A percentile compares a stretch with the other conserved stretches of the same genome.
phyloP scores from a whole-genome alignment of 2,329 filamentous ascomycete species.

The Emergomyces pasteurianus region DNA sequence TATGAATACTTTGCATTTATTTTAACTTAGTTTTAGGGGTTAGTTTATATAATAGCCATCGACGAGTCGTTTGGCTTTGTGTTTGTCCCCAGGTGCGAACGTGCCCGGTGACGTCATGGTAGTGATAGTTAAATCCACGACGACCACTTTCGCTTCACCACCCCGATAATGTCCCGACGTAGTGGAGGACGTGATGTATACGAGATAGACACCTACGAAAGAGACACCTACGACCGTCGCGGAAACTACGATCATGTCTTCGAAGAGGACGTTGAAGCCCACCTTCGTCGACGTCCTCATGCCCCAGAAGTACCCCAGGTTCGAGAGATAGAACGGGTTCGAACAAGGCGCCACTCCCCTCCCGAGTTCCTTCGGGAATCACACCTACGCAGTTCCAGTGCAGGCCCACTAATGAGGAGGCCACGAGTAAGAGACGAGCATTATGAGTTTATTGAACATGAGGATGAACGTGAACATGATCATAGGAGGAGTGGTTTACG shows the following conservation, averaged over 20 bases:
- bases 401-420: conserved; percentile 20
- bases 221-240: conserved; percentile 11
- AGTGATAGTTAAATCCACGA: background rate
- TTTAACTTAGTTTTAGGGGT: background rate
- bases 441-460: conserved; percentile 8
- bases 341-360: conserved; percentile 26
- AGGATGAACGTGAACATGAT: conserved; percentile 13
- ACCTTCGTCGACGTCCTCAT: conserved; percentile 11
- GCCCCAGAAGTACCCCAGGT: conserved; percentile 23
- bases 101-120: background rate
- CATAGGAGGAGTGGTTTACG: background rate
- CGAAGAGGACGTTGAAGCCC: conserved; percentile 18
- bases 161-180: background rate
- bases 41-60: background rate
- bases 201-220: conserved; percentile 21
- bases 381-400: conserved; percentile 19
- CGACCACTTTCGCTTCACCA: background rate
- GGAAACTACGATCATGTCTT: conserved; percentile 16
- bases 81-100: too few relatives aligned
- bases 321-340: conserved; percentile 31
- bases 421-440: conserved; percentile 18
- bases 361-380: conserved; percentile 23
- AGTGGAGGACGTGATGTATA: conserved; percentile 15
- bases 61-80: too few relatives aligned
- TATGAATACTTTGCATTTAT: background rate